Percentiles rank a stretch among this genome's conserved stretches.
phyloP scores from a whole-genome alignment of 495 filamentous ascomycete species.

The Podospora pseudoanserina region DNA sequence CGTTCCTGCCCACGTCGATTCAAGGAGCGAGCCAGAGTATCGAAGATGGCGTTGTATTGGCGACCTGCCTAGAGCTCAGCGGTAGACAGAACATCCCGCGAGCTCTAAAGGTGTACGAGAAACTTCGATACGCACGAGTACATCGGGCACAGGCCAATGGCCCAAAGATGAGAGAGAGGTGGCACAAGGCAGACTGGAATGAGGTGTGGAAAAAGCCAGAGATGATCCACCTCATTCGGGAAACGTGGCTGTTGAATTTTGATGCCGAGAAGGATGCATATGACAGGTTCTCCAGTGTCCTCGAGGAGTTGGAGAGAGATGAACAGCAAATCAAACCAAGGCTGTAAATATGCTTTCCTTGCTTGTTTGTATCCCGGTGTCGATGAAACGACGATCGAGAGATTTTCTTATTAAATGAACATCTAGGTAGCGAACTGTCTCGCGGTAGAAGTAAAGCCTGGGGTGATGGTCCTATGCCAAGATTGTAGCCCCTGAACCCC shows the following conservation, averaged over 20 bases:
- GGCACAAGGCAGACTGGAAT: slow-evolving; percentile 60
- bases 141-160: slow-evolving; percentile 57
- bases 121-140: slow-evolving; percentile 52
- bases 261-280: slow-evolving; percentile 61
- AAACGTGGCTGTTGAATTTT: slow-evolving; percentile 58
- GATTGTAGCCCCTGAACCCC: too few relatives aligned
- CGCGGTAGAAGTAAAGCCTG: too few relatives aligned
- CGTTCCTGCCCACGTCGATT: slow-evolving; percentile 68
- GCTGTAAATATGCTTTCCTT: neutral
- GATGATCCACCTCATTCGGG: slow-evolving; percentile 51
- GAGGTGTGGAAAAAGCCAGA: slow-evolving; percentile 57
- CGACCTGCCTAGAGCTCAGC: slow-evolving; percentile 53
- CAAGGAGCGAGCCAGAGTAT: slow-evolving; percentile 69
- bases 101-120: slow-evolving; percentile 47
- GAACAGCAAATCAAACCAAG: neutral
- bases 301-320: slow-evolving; percentile 11
- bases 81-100: slow-evolving; percentile 40
- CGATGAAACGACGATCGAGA: too few relatives aligned
- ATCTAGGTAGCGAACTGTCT: too few relatives aligned
- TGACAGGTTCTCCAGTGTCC: slow-evolving; percentile 17
- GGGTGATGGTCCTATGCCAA: too few relatives aligned
- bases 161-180: slow-evolving; percentile 54
- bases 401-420: too few relatives aligned
- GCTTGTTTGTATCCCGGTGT: neutral
- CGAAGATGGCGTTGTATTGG: slow-evolving; percentile 67